Base-by-base conservation (phyloP, 495 filamentous ascomycete genomes). In the Zalerion maritima region DNA sequence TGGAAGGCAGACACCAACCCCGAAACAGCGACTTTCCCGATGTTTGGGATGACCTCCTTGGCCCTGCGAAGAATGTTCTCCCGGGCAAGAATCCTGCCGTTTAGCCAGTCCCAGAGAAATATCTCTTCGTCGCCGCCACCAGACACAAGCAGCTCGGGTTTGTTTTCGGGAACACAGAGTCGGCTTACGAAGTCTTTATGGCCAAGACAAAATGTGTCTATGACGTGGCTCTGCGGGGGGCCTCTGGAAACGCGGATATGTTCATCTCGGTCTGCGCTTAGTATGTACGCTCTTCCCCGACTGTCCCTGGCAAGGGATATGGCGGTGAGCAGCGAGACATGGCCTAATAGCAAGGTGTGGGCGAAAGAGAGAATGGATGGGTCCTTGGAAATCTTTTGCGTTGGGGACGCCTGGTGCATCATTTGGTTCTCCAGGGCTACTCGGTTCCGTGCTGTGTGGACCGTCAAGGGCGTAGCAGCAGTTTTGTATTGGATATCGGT, bases 261-360 rank as follows among this genome's bases (percentile, higher is more conserved):
- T 60, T 97, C 89, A 59, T 97, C 89, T 31, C 89, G 73, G 56
- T 97, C 89, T 12, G 75, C 78, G 5, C 85, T 92, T 38, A 97
- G 47, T 37, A 96, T 78, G 47, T 87, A 93, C 23, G 50, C 59
- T 29, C 71, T 56, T 3, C 47, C 46, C n/a, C n/a, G n/a, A 14
- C 56, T 29, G 4, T 43, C 30, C n/a, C 39, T 34, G 3, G 65
- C 70, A 15, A 70, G 60, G 2, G 53, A 40, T 19, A 94, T 38
- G 42, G 85, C 76, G 0, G 83, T 87, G 15, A 97, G 70, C 67
- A 94, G 73, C 0, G 89, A 94, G 5, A 94, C 86, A 57, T 97
- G 89, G 9, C 89, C 89, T 0, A 96, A 72, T 14, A 94, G 58
- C 1, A 84, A 58, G 20, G 73, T 62, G 42, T 79, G 73, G 32